phyloP scores from a whole-genome alignment of 2,329 filamentous ascomycete species.

The Diaporthe vexans region DNA sequence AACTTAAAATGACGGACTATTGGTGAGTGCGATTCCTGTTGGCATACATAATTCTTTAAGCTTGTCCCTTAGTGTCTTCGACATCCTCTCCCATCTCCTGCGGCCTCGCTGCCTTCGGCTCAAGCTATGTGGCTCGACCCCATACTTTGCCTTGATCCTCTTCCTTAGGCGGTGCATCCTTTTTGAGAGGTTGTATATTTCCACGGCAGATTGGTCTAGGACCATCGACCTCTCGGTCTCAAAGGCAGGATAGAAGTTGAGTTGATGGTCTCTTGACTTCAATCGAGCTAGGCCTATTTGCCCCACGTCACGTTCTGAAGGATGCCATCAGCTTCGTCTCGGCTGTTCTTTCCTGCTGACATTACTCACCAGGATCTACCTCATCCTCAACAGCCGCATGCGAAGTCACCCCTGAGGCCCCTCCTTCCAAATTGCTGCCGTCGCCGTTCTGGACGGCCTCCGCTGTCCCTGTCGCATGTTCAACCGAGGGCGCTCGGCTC shows the following conservation, averaged over 20 bases:
- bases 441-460: background rate
- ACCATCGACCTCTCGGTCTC: background rate
- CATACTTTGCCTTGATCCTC: background rate
- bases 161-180: background rate
- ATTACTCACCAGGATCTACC: background rate
- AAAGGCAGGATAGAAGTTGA: background rate
- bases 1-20: background rate
- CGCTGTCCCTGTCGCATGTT: background rate
- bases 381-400: background rate
- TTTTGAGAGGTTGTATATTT: background rate
- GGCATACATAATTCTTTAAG: background rate
- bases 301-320: background rate
- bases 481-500: background rate
- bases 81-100: background rate
- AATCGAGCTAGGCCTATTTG: slow-evolving; percentile 2
- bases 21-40: background rate
- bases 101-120: background rate
- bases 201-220: background rate
- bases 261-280: background rate
- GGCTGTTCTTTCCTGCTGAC: background rate
- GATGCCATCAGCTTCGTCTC: background rate
- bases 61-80: background rate
- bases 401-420: background rate
- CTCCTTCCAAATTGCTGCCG: background rate
- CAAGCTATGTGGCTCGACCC: background rate